Evolutionary conservation across 2,329 filamentous ascomycete genomes (phyloP).

Genomic region (Penicillium sp.): DNA sequence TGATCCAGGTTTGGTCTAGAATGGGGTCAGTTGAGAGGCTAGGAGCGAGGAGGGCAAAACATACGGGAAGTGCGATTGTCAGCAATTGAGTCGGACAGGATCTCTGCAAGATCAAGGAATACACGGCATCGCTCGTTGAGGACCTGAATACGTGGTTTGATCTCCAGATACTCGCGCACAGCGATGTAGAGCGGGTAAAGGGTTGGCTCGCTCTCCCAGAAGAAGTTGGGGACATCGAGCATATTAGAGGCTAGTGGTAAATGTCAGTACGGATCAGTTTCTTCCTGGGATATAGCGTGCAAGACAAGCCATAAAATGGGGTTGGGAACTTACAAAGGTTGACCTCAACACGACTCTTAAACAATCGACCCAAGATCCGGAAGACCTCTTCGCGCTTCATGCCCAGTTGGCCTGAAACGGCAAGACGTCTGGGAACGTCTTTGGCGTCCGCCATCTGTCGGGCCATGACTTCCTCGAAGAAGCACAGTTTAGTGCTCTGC

Average conservation of each 20-base stretch:
- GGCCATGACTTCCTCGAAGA: slow-evolving; percentile 95
- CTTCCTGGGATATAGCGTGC: not conserved
- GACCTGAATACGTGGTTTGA: slow-evolving; percentile 91
- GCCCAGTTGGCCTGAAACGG: slow-evolving; percentile 82
- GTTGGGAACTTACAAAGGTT: slow-evolving; percentile 75
- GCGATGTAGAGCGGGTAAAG: slow-evolving; percentile 91
- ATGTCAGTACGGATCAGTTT: slow-evolving; percentile 15
- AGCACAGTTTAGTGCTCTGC: slow-evolving; percentile 92
- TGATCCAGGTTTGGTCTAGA: slow-evolving; percentile 85
- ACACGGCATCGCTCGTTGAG: slow-evolving; percentile 96
- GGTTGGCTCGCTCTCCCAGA: slow-evolving; percentile 94
- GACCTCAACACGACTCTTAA: slow-evolving; percentile 92
- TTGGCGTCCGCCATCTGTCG: slow-evolving; percentile 91
- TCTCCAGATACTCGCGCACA: slow-evolving; percentile 95
- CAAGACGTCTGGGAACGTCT: slow-evolving; percentile 83
- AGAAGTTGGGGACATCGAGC: slow-evolving; percentile 78
- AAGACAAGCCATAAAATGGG: not conserved
- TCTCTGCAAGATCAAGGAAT: slow-evolving; percentile 93
- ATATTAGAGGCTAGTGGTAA: slow-evolving; percentile 74
- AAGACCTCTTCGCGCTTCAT: slow-evolving; percentile 92
- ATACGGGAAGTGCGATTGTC: slow-evolving; percentile 87
- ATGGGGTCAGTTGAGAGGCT: not conserved
- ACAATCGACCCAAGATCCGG: slow-evolving; percentile 82
- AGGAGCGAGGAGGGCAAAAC: slow-evolving; percentile 13
- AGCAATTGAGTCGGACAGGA: slow-evolving; percentile 85